Evolutionary conservation across 78 protist species (phyloP), one percentile per base, ranked within the genome.

Genomic region (Dictyostelium intermedium): DNA sequence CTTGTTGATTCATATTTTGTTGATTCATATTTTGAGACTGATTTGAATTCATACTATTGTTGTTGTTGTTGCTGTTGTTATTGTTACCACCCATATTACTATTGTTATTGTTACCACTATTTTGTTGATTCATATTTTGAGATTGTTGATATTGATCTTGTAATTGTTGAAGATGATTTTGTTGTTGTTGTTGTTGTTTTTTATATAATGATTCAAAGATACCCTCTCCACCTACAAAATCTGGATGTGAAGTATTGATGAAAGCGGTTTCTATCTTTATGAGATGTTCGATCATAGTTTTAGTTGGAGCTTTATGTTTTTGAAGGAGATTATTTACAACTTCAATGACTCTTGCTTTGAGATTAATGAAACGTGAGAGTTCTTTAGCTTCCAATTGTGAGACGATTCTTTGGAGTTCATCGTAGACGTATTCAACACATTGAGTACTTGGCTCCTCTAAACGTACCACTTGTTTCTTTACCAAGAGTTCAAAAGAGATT

Each of bases 241-340:
- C 99, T 25, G 99, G 98, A 87, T 98, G 99, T 8, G 73, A 63
- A 5, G 98, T 98, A 97, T 99, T 99, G 97, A 99, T 97, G 86
- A 93, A 98, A 18, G 97, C 97, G 13, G 92, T 18, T 76, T 98
- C 99, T 69, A 91, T 91, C 25, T 47, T 66, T n/a, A 98, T 97
- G 41, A 97, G 41, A 79, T 95, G 85, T 32, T 74, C 73, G 50
- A 97, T 92, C 97, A 96, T 93, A 43, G 61, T 37, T 50, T 78
- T 83, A 35, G 97, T 84, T n/a, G 98, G 98, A 1, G 34, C 16
- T 47, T 85, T 84, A 43, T 84, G 76, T 25, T 95, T 89, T 37
- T 84, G 86, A 8, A 97, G 66, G 20, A 97, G 61, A 47, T 78
- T 84, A 83, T 72, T 82, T 39, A 96, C 96, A 9, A 91, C 96